A percentile compares a stretch with the other conserved stretches of the same genome.
Conservation (phyloP, 345 rosid species). For the Anastatica hierochuntica region DNA sequence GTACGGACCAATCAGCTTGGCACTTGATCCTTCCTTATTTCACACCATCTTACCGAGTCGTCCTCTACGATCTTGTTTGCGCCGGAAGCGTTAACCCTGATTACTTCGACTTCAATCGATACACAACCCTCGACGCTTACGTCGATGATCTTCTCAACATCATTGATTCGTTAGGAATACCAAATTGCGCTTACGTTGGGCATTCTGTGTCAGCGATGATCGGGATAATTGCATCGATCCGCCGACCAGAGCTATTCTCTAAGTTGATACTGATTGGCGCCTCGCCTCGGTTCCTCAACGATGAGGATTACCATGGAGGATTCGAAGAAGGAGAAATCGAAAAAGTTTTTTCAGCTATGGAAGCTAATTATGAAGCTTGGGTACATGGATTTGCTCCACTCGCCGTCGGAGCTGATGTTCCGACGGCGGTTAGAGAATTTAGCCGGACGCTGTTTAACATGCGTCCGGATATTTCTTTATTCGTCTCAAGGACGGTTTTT, state of each 20-base stretch:
- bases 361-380: slow-evolving; percentile 77
- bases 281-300: slow-evolving; percentile 67
- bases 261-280: slow-evolving; percentile 73
- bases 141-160: slow-evolving; percentile 73
- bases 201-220: slow-evolving; percentile 92
- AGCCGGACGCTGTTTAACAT: slow-evolving; percentile 81
- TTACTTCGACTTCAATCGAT: slow-evolving; percentile 49
- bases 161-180: slow-evolving; percentile 54
- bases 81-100: slow-evolving; percentile 87
- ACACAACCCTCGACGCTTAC: slow-evolving; percentile 62
- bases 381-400: slow-evolving; percentile 64
- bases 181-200: slow-evolving; percentile 57
- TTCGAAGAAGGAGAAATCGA: slow-evolving; percentile 55
- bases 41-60: slow-evolving; percentile 35
- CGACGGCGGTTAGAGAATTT: slow-evolving; percentile 67
- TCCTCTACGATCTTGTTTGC: slow-evolving; percentile 74
- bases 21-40: slow-evolving; percentile 64
- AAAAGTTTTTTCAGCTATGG: slow-evolving; percentile 64
- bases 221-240: slow-evolving; percentile 70
- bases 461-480: slow-evolving; percentile 77
- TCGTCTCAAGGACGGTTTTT: slow-evolving; percentile 53
- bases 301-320: slow-evolving; percentile 65
- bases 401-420: slow-evolving; percentile 76
- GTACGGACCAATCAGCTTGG: slow-evolving; percentile 90
- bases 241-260: slow-evolving; percentile 70